Evolutionary conservation across 2,329 filamentous ascomycete species (phyloP), one percentile per base, ranked within the genome.

Genomic region (Cordyceps cateniannulata): DNA sequence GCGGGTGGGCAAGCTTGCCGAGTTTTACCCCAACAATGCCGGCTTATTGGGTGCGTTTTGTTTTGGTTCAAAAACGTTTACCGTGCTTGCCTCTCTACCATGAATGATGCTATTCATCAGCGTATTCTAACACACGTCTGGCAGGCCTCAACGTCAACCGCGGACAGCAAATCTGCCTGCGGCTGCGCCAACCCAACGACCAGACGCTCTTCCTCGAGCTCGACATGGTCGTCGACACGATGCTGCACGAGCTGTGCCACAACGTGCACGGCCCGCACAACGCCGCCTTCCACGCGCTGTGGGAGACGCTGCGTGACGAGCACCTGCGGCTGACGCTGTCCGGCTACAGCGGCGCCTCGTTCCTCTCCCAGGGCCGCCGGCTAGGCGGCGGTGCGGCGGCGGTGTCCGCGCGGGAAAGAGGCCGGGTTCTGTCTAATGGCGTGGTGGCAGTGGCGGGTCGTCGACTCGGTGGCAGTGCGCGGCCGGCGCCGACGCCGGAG

Each of bases 181-280:
- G 93, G 48, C 77, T 98, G 62, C 87, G 93, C 60, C 88, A 95
- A 72, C 79, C 89, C 6, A 80, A 83, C 67, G 90, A 96, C 70
- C 81, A 83, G 10, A 85, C 79, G 44, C 86, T 91, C 67, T 98
- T 98, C 69, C 73, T 96, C 22, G 87, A 89, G 1, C 76, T 93
- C 61, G 91, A 97, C 69, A 79, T 89, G 65, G 82, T 96, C 8
- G 81, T 91, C 48, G 92, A 97, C 72, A 98, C 93, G 0, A 89
- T 98, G 86, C 84, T 98, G 22, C 93, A 98, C 71, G 93, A 98
- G 78, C 83, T 98, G 3, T 87, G 85, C n/a, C 93, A 98, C 69
- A 96, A 89, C 65, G 83, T 91, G 12, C 86, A 88, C 72, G 91
- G 91, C 0, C 90, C 90, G 1, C 93, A 98, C 71, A 86, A 97